Evolutionary conservation across 305 asterid species (phyloP).

Genomic region (Andrographis paniculata): DNA sequence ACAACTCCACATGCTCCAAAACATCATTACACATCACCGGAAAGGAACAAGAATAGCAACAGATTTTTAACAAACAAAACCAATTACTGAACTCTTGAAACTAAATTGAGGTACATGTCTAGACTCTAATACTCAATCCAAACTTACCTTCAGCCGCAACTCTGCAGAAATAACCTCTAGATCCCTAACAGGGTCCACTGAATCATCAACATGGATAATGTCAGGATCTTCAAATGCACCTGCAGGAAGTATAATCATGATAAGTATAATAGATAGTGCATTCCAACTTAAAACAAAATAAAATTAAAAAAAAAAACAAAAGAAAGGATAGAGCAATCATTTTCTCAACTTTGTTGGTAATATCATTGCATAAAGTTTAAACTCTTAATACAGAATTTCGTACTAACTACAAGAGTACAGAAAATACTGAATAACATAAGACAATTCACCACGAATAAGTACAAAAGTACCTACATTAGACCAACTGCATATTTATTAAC

Average conservation of each 20-base stretch:
- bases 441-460: background rate
- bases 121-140: slow-evolving; percentile 8
- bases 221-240: slow-evolving; percentile 98
- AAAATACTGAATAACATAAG: no score
- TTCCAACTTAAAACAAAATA: no score
- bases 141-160: slow-evolving; percentile 75
- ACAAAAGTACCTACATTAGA: background rate
- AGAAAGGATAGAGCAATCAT: no score
- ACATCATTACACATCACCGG: slow-evolving; percentile 6
- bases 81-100: background rate
- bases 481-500: background rate
- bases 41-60: background rate
- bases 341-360: no score
- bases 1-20: slow-evolving; percentile 8
- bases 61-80: background rate
- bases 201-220: slow-evolving; percentile 90
- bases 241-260: slow-evolving; percentile 21
- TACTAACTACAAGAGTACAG: no score
- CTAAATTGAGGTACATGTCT: background rate
- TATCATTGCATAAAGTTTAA: no score
- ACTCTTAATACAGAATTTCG: no score
- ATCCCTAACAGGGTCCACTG: slow-evolving; percentile 93
- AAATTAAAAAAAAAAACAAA: no score
- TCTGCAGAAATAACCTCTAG: slow-evolving; percentile 78
- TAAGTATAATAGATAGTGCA: no score